A percentile compares a stretch with the other conserved stretches of the same genome.
These are phyloP conservation scores for Chlorophyllum brunneum DNA, from an alignment of 768 basidiomycete genomes.

Conservation along the genomic window DNA sequence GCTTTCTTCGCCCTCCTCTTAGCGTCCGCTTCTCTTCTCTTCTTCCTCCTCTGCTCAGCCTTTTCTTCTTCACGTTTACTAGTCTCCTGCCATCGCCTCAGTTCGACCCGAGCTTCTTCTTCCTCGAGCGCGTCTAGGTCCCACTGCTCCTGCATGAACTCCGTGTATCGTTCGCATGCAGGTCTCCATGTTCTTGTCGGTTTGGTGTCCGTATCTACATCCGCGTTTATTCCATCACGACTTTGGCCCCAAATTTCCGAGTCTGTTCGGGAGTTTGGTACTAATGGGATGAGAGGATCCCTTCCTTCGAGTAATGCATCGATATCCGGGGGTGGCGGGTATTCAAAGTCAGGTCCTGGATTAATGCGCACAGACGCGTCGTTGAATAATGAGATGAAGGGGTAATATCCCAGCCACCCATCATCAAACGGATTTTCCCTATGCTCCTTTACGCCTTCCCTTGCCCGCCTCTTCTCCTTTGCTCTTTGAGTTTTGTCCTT, in stretches of 20 bases:
- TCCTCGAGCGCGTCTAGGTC: slow-evolving; percentile 76
- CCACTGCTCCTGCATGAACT: slow-evolving; percentile 84
- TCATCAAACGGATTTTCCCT: slow-evolving; percentile 89
- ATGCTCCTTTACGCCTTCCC: slow-evolving; percentile 69
- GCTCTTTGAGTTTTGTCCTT: slow-evolving; percentile 53
- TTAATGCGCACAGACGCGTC: slow-evolving; percentile 82
- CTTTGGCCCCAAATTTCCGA: slow-evolving; percentile 1
- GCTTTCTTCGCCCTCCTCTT: slow-evolving; percentile 22
- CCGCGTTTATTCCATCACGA: slow-evolving; percentile 5
- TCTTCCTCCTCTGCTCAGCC: slow-evolving; percentile 43
- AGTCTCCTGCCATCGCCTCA: slow-evolving; percentile 31
- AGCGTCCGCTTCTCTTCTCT: slow-evolving; percentile 39
- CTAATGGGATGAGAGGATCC: background rate
- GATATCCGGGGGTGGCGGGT: slow-evolving; percentile 75
- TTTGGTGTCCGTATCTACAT: slow-evolving; percentile 8
- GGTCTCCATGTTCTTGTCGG: slow-evolving; percentile 66
- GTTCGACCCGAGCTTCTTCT: slow-evolving; percentile 51
- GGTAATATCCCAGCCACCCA: slow-evolving; percentile 93
- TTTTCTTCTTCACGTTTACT: slow-evolving; percentile 46
- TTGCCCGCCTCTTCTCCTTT: slow-evolving; percentile 59
- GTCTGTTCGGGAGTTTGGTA: background rate
- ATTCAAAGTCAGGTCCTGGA: slow-evolving; percentile 84
- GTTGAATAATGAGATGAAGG: slow-evolving; percentile 91
- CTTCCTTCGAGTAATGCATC: slow-evolving; percentile 52
- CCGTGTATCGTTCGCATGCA: slow-evolving; percentile 77